Conservation (phyloP, 176 grass and related monocot species). For the Phoenix dactylifera region DNA sequence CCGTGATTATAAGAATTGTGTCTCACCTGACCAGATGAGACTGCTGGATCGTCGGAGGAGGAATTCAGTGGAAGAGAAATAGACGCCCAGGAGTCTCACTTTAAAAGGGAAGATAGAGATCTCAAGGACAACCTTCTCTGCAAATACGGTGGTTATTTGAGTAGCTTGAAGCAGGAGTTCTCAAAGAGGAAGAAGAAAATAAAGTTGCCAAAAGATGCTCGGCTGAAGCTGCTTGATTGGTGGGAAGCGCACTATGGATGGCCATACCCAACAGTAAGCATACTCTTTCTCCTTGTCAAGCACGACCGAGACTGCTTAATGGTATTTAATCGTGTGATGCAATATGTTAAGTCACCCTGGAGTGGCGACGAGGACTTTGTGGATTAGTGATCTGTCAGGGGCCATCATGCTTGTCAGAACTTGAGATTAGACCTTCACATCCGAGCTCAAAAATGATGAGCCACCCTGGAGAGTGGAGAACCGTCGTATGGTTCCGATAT, state of each 20-base stretch:
- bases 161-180: conserved; percentile 6
- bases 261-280: conserved; percentile 1
- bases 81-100: background rate
- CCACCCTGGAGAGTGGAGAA: too few species aligned
- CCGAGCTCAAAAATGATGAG: too few species aligned
- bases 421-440: background rate
- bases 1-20: too few species aligned
- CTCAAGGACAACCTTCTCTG: conserved; percentile 1
- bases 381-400: too few species aligned
- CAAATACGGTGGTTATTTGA: background rate
- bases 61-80: background rate
- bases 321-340: background rate
- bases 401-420: too few species aligned
- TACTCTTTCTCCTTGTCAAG: too few species aligned
- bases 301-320: too few species aligned
- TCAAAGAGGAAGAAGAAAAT: conserved; percentile 2
- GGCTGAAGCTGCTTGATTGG: conserved; percentile 6
- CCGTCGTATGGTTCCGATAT: too few species aligned
- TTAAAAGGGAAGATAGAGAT: conserved; percentile 5
- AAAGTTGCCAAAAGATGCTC: conserved; percentile 3
- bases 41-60: background rate
- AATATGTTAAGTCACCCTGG: background rate
- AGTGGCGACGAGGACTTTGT: too few species aligned
- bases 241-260: background rate
- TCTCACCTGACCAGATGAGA: background rate